Percentiles rank a stretch among this genome's conserved stretches.
phyloP scores from a whole-genome alignment of 352 stramenopile genomes.

The Phytophthora palmivora region DNA sequence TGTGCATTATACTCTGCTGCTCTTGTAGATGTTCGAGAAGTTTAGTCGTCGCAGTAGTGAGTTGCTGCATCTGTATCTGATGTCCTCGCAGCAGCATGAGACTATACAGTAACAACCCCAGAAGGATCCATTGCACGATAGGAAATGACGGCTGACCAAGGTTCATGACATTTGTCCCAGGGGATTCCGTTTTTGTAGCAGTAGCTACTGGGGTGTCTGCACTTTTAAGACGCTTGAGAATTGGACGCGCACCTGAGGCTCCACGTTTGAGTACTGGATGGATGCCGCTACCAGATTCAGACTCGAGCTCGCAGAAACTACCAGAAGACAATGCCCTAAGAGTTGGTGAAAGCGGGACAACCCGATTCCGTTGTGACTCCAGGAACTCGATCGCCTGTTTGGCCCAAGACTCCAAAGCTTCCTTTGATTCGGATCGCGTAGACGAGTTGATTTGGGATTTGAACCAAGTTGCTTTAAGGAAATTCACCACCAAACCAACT shows the following conservation, averaged over 20 bases:
- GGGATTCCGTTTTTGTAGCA: background rate
- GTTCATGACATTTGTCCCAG: constrained; percentile 2
- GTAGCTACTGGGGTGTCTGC: background rate
- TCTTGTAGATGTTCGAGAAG: constrained; percentile 45
- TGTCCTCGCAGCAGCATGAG: constrained; percentile 47
- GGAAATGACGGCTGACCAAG: constrained; percentile 11
- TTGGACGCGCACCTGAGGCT: constrained; percentile 3
- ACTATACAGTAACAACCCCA: constrained; percentile 47
- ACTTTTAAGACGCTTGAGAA: constrained; percentile 14
- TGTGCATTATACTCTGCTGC: constrained; percentile 29
- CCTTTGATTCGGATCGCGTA: constrained; percentile 73
- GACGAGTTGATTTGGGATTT: constrained; percentile 87
- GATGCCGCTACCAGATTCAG: constrained; percentile 13
- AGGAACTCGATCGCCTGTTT: constrained; percentile 61
- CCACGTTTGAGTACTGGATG: constrained; percentile 26
- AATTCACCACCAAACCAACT: constrained; percentile 76
- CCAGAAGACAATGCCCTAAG: constrained; percentile 20
- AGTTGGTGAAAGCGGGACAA: constrained; percentile 27
- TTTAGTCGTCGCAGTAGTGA: constrained; percentile 44
- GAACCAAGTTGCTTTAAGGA: constrained; percentile 85
- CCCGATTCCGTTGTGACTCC: constrained; percentile 39
- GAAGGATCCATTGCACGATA: constrained; percentile 40
- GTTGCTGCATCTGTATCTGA: constrained; percentile 53
- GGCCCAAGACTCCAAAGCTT: constrained; percentile 68
- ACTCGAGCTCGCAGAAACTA: constrained; percentile 35